Evolutionary conservation across 1,284 basidiomycete species (phyloP).

Genomic region (Porodaedalea pini): DNA sequence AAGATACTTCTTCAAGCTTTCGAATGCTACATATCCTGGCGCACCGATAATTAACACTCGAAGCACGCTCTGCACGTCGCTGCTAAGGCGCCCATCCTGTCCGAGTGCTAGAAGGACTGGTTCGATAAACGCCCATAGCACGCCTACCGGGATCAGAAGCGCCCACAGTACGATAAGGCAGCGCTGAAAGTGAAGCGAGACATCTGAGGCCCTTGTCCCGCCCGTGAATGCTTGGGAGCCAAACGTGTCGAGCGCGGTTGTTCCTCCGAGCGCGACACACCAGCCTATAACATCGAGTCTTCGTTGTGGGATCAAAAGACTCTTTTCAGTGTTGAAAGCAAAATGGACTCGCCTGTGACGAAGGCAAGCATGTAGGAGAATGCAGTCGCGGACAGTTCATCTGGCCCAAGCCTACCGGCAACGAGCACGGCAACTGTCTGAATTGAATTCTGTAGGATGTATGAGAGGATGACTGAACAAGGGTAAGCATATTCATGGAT

Average conservation of each 20-base stretch:
- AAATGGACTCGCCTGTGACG: constrained; percentile 69
- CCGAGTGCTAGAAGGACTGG: constrained; percentile 59
- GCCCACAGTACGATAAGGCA: constrained; percentile 60
- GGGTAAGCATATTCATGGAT: background rate
- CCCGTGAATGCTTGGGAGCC: constrained; percentile 75
- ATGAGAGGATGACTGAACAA: constrained; percentile 53
- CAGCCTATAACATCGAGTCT: constrained; percentile 45
- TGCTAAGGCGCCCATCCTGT: constrained; percentile 53
- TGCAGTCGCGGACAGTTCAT: constrained; percentile 66
- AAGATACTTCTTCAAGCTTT: constrained; percentile 73
- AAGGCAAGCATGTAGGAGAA: constrained; percentile 74
- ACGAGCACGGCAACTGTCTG: constrained; percentile 63
- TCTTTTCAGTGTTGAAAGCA: constrained; percentile 18
- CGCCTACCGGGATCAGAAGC: constrained; percentile 56
- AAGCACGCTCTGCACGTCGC: constrained; percentile 59
- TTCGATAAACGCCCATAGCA: constrained; percentile 58
- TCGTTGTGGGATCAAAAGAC: constrained; percentile 19
- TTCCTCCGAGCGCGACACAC: constrained; percentile 72
- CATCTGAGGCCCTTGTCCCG: constrained; percentile 48
- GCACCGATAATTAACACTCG: constrained; percentile 60
- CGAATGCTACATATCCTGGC: constrained; percentile 72
- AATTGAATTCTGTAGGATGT: constrained; percentile 68
- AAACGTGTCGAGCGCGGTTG: constrained; percentile 72
- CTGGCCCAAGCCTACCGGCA: constrained; percentile 60
- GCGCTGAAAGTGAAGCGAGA: constrained; percentile 68